A percentile compares a stretch with the other conserved stretches of the same genome.
Conservation (phyloP, 116 monocot genomes). For the Iris pallida region DNA sequence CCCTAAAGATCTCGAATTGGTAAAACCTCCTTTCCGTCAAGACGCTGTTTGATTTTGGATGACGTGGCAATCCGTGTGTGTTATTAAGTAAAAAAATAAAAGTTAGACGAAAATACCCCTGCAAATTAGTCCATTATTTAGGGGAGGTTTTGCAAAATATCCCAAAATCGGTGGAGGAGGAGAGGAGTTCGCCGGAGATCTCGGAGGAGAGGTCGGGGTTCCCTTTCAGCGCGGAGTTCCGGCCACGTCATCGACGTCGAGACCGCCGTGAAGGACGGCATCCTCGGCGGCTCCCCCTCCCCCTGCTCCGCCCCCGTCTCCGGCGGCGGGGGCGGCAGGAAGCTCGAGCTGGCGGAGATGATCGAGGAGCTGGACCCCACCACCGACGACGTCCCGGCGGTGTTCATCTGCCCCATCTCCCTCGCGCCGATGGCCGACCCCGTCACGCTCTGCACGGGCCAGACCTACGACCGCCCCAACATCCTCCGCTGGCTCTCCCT, state of each 20-base stretch:
- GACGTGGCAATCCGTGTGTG: too few species aligned
- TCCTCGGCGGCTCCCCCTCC: slow-evolving; percentile 18
- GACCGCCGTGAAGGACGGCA: slow-evolving; percentile 42
- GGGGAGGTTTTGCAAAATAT: too few species aligned
- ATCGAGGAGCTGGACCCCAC: slow-evolving; percentile 54
- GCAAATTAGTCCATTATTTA: too few species aligned
- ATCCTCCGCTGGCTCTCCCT: slow-evolving; percentile 71
- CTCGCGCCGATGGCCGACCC: slow-evolving; percentile 92
- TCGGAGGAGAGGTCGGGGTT: too few species aligned
- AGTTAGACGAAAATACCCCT: too few species aligned
- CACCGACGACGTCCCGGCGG: slow-evolving; percentile 57
- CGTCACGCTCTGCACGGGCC: slow-evolving; percentile 94
- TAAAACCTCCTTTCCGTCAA: too few species aligned
- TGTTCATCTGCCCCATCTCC: slow-evolving; percentile 99
- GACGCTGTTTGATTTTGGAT: too few species aligned
- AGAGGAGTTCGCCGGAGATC: too few species aligned
- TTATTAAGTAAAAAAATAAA: too few species aligned
- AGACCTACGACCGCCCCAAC: slow-evolving; percentile 86
- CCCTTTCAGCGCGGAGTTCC: too few species aligned
- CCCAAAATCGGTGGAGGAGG: too few species aligned
- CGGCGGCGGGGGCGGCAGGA: slow-evolving; percentile 17
- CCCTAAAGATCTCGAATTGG: too few species aligned
- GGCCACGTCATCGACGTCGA: slow-evolving; percentile 49
- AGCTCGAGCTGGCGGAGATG: slow-evolving; percentile 74
- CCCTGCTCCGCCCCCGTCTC: slow-evolving; percentile 31